Percentiles rank a stretch among this genome's conserved stretches.
phyloP scores from a whole-genome alignment of 2,329 filamentous ascomycete species.

The Epichloe elymi region DNA sequence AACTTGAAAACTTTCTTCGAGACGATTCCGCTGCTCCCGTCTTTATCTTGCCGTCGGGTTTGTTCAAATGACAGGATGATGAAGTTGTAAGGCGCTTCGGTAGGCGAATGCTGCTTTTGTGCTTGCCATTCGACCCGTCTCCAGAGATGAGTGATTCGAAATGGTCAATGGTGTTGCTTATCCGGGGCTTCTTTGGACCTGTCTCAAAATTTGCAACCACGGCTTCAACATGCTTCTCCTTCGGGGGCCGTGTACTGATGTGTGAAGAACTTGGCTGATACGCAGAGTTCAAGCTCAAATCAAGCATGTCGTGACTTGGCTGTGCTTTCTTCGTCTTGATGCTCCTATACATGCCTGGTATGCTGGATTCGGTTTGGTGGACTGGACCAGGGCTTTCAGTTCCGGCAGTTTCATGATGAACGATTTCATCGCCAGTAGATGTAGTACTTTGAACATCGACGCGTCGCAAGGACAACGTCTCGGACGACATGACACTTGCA shows the following conservation, averaged over 20 bases:
- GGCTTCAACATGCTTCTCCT: background rate
- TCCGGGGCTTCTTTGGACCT: background rate
- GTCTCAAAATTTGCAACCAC: background rate
- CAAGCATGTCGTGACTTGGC: background rate
- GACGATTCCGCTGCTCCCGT: background rate
- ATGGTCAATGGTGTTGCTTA: conserved; percentile 5
- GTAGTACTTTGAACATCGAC: background rate
- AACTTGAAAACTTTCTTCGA: conserved; percentile 3
- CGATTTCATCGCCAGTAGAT: background rate
- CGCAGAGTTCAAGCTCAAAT: background rate
- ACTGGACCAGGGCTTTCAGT: background rate
- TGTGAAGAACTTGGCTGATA: background rate
- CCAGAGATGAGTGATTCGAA: conserved; percentile 5
- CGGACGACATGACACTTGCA: background rate
- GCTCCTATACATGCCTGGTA: background rate
- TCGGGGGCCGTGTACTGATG: background rate
- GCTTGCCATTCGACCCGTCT: background rate
- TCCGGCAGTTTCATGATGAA: background rate
- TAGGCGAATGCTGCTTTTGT: background rate
- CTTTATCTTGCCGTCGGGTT: background rate
- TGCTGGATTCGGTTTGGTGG: background rate
- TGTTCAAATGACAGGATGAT: background rate
- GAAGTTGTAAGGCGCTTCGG: background rate
- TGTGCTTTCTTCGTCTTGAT: background rate
- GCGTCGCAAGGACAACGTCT: background rate